Evolutionary conservation across 2,329 filamentous ascomycete genomes (phyloP).

Genomic region (Colletotrichum spinosum): DNA sequence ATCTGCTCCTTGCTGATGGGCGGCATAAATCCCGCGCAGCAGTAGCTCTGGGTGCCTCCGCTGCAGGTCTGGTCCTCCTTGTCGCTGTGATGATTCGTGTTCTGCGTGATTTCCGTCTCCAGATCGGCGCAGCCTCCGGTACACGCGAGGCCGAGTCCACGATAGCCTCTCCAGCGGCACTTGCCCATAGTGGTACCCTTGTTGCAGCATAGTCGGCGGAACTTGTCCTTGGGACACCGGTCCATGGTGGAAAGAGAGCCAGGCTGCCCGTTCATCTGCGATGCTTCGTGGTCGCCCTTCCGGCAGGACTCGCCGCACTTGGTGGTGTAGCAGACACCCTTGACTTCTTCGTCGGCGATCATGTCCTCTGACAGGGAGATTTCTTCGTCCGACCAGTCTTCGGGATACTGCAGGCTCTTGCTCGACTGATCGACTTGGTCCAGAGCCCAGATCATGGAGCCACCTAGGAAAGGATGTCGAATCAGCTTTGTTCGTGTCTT

Average conservation of each 20-base stretch:
- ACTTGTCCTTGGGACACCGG: conserved; percentile 42
- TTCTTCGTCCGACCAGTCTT: conserved; percentile 28
- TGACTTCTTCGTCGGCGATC: conserved; percentile 24
- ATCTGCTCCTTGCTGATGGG: conserved; percentile 39
- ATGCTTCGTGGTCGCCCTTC: conserved; percentile 42
- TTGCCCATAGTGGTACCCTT: conserved; percentile 40
- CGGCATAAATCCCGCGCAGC: conserved; percentile 46
- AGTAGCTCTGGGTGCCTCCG: conserved; percentile 45
- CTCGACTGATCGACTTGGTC: conserved; percentile 38
- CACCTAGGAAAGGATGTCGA: too few relatives aligned
- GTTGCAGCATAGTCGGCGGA: conserved; percentile 45
- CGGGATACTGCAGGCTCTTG: conserved; percentile 25
- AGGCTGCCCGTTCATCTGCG: conserved; percentile 46
- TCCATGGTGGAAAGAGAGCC: conserved; percentile 41
- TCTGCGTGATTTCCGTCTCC: conserved; percentile 44
- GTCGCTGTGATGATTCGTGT: conserved; percentile 43
- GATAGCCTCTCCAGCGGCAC: conserved; percentile 44
- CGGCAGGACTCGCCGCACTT: conserved; percentile 43
- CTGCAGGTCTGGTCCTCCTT: conserved; percentile 46
- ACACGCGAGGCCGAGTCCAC: conserved; percentile 45
- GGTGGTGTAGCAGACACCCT: conserved; percentile 41
- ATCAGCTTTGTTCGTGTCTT: too few relatives aligned
- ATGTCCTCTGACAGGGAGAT: conserved; percentile 3
- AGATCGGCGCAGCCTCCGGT: conserved; percentile 42
- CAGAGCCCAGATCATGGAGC: conserved; percentile 4